These are phyloP conservation scores for Heliamphora pulchella DNA, from an alignment of 179 eudicot genomes.

Conservation along the genomic window DNA sequence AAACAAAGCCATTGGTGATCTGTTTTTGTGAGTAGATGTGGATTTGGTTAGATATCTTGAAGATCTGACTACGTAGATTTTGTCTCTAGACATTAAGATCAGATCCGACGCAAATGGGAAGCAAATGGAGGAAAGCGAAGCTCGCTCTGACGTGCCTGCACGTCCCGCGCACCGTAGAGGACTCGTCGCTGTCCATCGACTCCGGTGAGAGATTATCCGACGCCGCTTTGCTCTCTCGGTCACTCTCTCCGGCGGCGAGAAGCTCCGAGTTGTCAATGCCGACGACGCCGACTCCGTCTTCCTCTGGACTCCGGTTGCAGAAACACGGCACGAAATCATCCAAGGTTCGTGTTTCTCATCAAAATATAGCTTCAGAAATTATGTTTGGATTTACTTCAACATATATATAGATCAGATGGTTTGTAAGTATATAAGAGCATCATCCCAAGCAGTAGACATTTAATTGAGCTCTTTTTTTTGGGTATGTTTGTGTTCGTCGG, in stretches of 20 bases:
- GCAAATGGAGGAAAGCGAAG: constrained; percentile 76
- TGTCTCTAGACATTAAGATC: neutral
- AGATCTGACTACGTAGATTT: too few relatives aligned
- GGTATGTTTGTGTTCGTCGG: too few relatives aligned
- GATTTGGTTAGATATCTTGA: too few relatives aligned
- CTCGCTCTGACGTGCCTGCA: constrained; percentile 51
- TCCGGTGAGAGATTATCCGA: constrained; percentile 27
- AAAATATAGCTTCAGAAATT: neutral
- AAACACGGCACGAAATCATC: constrained; percentile 47
- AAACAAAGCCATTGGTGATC: too few relatives aligned
- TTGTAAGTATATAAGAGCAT: too few relatives aligned
- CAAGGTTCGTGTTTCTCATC: constrained; percentile 34
- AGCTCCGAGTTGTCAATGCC: constrained; percentile 29
- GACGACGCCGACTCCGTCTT: constrained; percentile 58
- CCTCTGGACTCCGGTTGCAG: constrained; percentile 63
- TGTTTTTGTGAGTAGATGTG: too few relatives aligned
- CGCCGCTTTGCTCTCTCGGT: constrained; percentile 19
- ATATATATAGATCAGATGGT: too few relatives aligned
- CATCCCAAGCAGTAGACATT: neutral
- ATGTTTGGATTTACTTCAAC: neutral
- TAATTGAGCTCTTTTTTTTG: too few relatives aligned
- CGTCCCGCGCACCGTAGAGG: constrained; percentile 40
- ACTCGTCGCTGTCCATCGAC: constrained; percentile 17
- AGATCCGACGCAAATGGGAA: constrained; percentile 30
- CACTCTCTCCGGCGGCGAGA: constrained; percentile 14